Evolutionary conservation across 129 eudicot genomes (phyloP), one percentile per base, ranked within the genome.

Genomic region (Tagetes patula): DNA sequence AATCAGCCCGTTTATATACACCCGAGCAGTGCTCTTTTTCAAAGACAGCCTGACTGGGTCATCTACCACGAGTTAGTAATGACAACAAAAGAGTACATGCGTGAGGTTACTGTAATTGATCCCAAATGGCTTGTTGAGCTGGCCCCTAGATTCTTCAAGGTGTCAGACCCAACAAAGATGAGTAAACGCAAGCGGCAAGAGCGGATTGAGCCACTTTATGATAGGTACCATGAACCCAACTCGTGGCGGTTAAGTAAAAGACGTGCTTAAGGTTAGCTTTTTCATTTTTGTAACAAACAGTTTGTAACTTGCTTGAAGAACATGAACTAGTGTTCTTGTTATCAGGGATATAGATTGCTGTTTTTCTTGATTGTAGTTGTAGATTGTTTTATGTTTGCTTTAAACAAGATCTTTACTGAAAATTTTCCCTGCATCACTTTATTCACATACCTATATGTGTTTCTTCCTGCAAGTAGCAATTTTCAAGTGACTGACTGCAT

Each of bases 241-340:
- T 92, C 98, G 12, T 92, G 96, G 98, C 82, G 97, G 50, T 77
- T 92, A 72, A 91, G 96, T 75, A 91, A 86, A 82, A 77, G 97
- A 76, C 88, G 97, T 1, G 96, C 96, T 52, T 88, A 77, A 67
- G 67, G 37, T 1, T 2, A 20, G 32, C 49, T 8, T 8, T 55
- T 77, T 82, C 11, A 60, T 3, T 60, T 36, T 33, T 60, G 66
- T 60, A 9, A 33, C 20, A 34, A 60, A 34, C 42, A 5, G 43
- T 60, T 60, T 60, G 42, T 60, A 60, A 32, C 34, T 60, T 34
- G 34, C 63, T 12, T 60, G 10, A 3, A 33, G 66, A 10, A 60
- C 2, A 56, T 55, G 38, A 2, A 56, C 5, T 30, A 37, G 11
- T 8, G 65, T 59, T 59, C 33, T 34, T 59, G 2, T 31, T 58